Evolutionary conservation across 306 rosid genomes (phyloP).

Genomic region (Sphenostylis stenocarpa): DNA sequence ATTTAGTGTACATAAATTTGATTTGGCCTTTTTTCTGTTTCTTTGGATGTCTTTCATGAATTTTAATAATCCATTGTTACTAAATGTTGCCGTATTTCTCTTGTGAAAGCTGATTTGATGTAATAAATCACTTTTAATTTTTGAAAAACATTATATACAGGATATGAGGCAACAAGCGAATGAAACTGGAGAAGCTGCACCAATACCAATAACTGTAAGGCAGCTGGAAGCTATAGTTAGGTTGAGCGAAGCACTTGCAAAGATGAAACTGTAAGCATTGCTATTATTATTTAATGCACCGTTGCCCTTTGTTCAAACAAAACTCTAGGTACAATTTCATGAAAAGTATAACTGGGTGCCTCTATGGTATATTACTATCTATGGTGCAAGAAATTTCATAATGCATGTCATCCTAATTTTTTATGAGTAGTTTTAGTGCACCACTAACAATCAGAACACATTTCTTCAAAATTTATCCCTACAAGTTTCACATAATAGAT

Average conservation of each 20-base stretch:
- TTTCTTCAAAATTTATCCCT: not conserved
- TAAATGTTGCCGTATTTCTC: not conserved
- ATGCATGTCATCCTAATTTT: conserved; percentile 25
- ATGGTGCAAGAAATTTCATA: conserved; percentile 10
- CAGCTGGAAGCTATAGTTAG: conserved; percentile 96
- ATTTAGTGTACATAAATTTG: conserved; percentile 18
- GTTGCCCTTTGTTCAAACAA: not conserved
- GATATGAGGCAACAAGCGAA: conserved; percentile 98
- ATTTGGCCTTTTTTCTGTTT: not conserved
- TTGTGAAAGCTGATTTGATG: conserved; percentile 1
- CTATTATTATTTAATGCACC: conserved; percentile 4
- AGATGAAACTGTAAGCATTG: conserved; percentile 86
- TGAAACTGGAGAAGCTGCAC: conserved; percentile 90
- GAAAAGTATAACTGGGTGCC: not conserved
- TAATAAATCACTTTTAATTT: not conserved
- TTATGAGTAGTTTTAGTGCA: not conserved
- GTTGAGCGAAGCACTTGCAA: conserved; percentile 95
- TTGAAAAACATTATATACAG: conserved; percentile 34
- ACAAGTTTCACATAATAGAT: not conserved
- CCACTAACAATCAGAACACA: not conserved
- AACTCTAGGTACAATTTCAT: conserved; percentile 1
- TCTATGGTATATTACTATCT: not conserved
- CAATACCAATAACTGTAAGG: conserved; percentile 92
- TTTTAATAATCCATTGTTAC: not conserved
- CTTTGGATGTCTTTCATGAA: not conserved